Percentiles rank a stretch among this genome's conserved stretches.
These are phyloP conservation scores for Yamagishiella unicocca DNA, from an alignment of 139 green algal species.

Conservation along the genomic window DNA sequence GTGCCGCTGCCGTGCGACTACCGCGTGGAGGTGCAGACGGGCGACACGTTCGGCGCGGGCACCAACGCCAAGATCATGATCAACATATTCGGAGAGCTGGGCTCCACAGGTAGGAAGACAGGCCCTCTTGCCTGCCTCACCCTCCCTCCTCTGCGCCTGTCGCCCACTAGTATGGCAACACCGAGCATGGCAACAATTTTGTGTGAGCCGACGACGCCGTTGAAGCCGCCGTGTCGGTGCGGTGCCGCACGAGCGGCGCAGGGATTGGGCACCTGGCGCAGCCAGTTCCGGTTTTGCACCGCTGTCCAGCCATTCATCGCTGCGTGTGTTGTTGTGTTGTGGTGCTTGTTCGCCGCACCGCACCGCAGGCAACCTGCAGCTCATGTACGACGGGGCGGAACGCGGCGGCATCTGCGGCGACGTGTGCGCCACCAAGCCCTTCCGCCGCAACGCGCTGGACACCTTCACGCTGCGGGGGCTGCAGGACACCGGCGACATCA, in stretches of 20 bases:
- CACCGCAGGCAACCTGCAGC: background rate
- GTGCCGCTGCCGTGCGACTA: constrained; percentile 56
- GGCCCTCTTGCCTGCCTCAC: background rate
- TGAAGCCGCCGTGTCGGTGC: no score
- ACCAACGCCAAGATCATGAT: constrained; percentile 71
- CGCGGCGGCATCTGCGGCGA: constrained; percentile 13
- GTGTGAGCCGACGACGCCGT: no score
- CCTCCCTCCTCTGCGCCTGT: background rate
- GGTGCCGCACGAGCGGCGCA: no score
- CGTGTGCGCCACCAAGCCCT: constrained; percentile 15
- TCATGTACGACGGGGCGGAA: constrained; percentile 12
- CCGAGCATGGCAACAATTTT: no score
- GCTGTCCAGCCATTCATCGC: no score
- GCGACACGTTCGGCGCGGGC: constrained; percentile 64
- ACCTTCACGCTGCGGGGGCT: constrained; percentile 58
- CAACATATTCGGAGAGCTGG: constrained; percentile 64
- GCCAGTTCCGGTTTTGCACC: no score
- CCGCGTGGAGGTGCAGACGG: constrained; percentile 65
- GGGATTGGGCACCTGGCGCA: no score
- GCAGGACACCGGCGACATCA: constrained; percentile 66
- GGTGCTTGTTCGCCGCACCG: background rate
- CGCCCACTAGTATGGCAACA: no score
- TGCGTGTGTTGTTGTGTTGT: no score
- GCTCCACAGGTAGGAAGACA: constrained; percentile 55
- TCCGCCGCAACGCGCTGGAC: constrained; percentile 49